Conservation (phyloP, 164 flowering plant species). For the Macadamia tetraphylla region DNA sequence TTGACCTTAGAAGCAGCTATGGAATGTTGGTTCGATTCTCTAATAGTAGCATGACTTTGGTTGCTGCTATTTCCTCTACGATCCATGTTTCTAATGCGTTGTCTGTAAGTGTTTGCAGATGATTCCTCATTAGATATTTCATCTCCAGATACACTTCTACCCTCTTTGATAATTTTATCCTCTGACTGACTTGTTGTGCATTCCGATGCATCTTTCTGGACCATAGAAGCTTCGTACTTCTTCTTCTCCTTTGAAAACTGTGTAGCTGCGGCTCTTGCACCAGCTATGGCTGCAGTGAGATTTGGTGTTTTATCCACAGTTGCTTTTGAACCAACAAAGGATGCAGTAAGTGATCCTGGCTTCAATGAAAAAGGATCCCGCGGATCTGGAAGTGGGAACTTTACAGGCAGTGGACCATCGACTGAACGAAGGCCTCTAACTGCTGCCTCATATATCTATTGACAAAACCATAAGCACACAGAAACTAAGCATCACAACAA, state of each 20-base stretch:
- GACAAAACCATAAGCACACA: neutral
- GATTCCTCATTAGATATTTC: constrained; percentile 4
- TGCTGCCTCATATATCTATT: constrained; percentile 67
- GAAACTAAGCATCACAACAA: too few relatives aligned
- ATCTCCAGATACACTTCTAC: constrained; percentile 6
- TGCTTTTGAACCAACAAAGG: constrained; percentile 15
- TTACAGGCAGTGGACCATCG: constrained; percentile 55
- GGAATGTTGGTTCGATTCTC: constrained; percentile 12
- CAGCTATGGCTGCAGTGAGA: constrained; percentile 71
- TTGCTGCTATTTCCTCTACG: constrained; percentile 12
- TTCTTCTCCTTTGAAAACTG: constrained; percentile 58
- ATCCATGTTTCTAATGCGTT: constrained; percentile 1
- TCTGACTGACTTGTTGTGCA: constrained; percentile 14
- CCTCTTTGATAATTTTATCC: constrained; percentile 6
- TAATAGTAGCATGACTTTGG: neutral
- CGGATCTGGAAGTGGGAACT: constrained; percentile 70
- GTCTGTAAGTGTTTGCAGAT: neutral
- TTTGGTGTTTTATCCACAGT: constrained; percentile 37
- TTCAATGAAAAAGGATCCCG: constrained; percentile 58
- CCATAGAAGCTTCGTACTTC: constrained; percentile 5
- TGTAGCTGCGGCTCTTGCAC: constrained; percentile 78
- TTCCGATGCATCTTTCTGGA: neutral
- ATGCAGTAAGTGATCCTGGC: constrained; percentile 59
- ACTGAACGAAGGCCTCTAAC: constrained; percentile 64
- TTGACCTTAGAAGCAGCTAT: constrained; percentile 26